Evolutionary conservation across 176 grass and related monocot species (phyloP).

Genomic region (Dactylis glomerata): DNA sequence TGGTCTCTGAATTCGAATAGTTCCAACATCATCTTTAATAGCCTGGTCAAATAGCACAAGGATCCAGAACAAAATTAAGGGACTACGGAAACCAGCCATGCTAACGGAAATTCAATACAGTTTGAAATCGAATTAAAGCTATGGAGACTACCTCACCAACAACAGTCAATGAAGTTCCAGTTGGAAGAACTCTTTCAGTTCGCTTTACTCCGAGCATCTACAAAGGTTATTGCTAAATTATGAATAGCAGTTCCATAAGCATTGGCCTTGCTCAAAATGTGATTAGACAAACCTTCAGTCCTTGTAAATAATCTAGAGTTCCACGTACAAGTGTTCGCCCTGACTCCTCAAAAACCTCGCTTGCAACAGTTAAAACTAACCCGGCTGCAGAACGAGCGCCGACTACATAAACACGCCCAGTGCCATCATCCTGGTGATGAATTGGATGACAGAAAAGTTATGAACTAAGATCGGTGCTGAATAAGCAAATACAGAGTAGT

Average conservation of each 20-base stretch:
- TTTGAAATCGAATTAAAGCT: neutral
- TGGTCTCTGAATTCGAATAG: conserved; percentile 77
- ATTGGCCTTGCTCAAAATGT: conserved; percentile 3
- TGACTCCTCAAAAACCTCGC: conserved; percentile 98
- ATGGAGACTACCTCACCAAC: conserved; percentile 81
- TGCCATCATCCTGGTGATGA: conserved; percentile 80
- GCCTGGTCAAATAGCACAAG: conserved; percentile 56
- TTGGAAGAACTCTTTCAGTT: conserved; percentile 93
- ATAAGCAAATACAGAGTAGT: neutral
- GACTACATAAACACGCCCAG: conserved; percentile 71
- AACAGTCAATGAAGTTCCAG: conserved; percentile 88
- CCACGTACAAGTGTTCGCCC: conserved; percentile 89
- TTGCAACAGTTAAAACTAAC: conserved; percentile 84
- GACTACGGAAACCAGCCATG: neutral
- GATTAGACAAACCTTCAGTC: conserved; percentile 77
- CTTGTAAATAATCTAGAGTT: conserved; percentile 98
- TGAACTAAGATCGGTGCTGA: neutral
- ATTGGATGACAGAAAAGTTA: conserved; percentile 21
- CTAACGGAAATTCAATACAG: neutral
- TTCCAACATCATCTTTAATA: conserved; percentile 96
- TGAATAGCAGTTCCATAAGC: conserved; percentile 8
- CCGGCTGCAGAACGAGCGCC: conserved; percentile 83
- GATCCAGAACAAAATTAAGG: conserved; percentile 24
- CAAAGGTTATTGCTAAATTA: conserved; percentile 33
- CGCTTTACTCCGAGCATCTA: conserved; percentile 98